phyloP scores from a whole-genome alignment of 805 yeast genomes.

The Ascoidea rubescens region DNA sequence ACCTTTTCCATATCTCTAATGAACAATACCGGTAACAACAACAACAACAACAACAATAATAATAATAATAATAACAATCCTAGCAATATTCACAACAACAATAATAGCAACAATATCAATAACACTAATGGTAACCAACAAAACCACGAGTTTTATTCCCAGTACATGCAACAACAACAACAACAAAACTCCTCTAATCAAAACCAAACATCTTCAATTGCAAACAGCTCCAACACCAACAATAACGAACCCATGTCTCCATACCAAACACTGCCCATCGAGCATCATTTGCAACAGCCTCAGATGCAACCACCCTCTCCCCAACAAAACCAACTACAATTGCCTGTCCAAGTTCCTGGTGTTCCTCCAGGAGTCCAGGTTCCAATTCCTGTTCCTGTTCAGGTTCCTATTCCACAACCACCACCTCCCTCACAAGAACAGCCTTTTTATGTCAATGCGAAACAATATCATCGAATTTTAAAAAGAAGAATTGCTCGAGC shows the following conservation, averaged over 20 bases:
- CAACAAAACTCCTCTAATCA: no score
- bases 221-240: no score
- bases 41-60: not conserved
- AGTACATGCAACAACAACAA: not conserved
- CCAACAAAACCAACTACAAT: conserved; percentile 18
- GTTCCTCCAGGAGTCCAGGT: conserved; percentile 11
- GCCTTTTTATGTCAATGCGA: conserved; percentile 95
- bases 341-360: conserved; percentile 13
- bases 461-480: conserved; percentile 88
- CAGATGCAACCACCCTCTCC: conserved; percentile 14
- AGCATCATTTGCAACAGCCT: no score
- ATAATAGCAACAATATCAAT: not conserved
- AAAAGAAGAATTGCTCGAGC: conserved; percentile 92
- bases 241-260: no score
- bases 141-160: not conserved
- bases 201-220: no score
- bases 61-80: not conserved
- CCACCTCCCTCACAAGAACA: conserved; percentile 36
- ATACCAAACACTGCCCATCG: no score
- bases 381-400: conserved; percentile 8
- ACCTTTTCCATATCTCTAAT: no score
- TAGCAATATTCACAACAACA: not conserved
- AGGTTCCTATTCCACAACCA: conserved; percentile 1
- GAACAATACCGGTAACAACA: not conserved
- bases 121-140: not conserved